A percentile compares a stretch with the other conserved stretches of the same genome.
Conservation (phyloP, 1,284 basidiomycete genomes). For the Fistulina hepatica region DNA sequence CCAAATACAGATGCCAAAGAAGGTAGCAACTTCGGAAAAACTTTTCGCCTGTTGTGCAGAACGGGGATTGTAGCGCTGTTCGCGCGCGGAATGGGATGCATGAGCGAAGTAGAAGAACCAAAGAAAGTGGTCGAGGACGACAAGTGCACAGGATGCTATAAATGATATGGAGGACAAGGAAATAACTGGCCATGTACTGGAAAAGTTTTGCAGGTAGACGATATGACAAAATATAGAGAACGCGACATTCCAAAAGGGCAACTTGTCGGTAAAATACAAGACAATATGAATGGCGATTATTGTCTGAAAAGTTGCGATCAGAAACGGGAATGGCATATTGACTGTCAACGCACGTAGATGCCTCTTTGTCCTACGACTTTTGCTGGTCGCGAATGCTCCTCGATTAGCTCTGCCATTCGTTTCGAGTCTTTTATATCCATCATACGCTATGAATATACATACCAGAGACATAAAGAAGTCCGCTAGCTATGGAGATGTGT, state of each 20-base stretch:
- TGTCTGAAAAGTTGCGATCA: constrained; percentile 32
- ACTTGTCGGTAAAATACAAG: constrained; percentile 70
- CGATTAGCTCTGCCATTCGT: constrained; percentile 39
- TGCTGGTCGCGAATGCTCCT: constrained; percentile 77
- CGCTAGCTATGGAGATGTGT: constrained; percentile 55
- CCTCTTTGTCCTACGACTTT: constrained; percentile 72
- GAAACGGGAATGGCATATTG: constrained; percentile 5
- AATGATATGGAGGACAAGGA: constrained; percentile 77
- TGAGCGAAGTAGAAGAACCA: constrained; percentile 92
- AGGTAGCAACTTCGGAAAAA: constrained; percentile 85
- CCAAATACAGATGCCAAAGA: constrained; percentile 92
- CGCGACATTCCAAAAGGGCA: constrained; percentile 61
- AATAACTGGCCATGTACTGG: constrained; percentile 79
- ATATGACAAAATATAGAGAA: constrained; percentile 80
- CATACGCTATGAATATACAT: neutral
- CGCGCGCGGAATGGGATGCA: constrained; percentile 43
- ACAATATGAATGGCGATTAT: constrained; percentile 70
- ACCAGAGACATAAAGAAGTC: constrained; percentile 75
- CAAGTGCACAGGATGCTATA: constrained; percentile 72
- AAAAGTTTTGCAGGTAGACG: constrained; percentile 88
- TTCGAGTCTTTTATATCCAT: neutral
- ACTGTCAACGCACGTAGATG: constrained; percentile 64
- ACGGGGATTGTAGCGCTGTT: constrained; percentile 26
- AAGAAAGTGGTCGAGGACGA: constrained; percentile 81
- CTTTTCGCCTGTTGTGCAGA: constrained; percentile 33